phyloP scores from a whole-genome alignment of 441 rosid genomes.

The Populus trichocarpa region DNA sequence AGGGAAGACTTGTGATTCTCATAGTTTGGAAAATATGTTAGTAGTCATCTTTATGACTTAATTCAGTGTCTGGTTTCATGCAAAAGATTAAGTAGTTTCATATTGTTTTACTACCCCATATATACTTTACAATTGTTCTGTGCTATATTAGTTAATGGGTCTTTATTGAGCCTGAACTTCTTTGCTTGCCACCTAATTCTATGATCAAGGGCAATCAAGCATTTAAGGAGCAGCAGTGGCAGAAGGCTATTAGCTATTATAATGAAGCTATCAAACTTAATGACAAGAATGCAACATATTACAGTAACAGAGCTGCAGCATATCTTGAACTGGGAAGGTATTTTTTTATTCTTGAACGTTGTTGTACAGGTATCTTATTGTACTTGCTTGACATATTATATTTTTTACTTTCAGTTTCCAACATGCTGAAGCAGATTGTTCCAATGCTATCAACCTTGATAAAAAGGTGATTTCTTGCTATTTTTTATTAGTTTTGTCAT shows the following conservation, averaged over 20 bases:
- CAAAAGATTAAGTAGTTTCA: not conserved
- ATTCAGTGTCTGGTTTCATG: not conserved
- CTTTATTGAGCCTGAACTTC: conserved; percentile 59
- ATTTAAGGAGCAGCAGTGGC: conserved; percentile 84
- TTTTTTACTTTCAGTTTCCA: conserved; percentile 50
- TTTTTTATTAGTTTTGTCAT: not conserved
- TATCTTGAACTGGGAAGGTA: conserved; percentile 83
- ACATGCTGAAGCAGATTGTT: conserved; percentile 89
- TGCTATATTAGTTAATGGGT: not conserved
- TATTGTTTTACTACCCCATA: not conserved
- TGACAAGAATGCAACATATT: conserved; percentile 74
- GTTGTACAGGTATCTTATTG: not conserved
- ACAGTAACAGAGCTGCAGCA: conserved; percentile 96
- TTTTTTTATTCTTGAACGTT: conserved; percentile 10
- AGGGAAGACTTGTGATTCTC: too few relatives aligned
- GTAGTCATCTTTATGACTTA: not conserved
- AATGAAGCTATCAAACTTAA: conserved; percentile 24
- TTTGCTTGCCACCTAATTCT: conserved; percentile 13
- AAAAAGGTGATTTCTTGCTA: conserved; percentile 60
- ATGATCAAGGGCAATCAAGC: conserved; percentile 84
- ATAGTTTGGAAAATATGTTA: too few relatives aligned
- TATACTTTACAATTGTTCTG: not conserved
- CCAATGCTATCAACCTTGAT: conserved; percentile 78
- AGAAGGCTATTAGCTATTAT: conserved; percentile 72
- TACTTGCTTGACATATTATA: conserved; percentile 2